These are phyloP conservation scores for Chlorella sp. DNA, from an alignment of 139 green algal species.

Conservation along the genomic window DNA sequence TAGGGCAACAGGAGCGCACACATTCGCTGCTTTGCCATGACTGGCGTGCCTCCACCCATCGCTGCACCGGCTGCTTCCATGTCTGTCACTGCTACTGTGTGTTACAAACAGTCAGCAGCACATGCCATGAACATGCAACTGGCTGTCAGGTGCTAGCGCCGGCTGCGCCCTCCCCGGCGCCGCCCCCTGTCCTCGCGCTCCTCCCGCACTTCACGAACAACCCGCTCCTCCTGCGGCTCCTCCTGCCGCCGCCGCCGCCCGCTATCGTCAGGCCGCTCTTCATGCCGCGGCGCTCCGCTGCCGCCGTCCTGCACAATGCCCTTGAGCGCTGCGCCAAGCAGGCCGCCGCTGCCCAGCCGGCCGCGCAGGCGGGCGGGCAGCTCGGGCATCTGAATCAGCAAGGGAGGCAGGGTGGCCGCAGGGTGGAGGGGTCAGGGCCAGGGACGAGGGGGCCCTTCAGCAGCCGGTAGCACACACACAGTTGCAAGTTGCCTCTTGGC, in stretches of 20 bases:
- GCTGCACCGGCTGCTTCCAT: too few relatives aligned
- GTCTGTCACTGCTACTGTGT: too few relatives aligned
- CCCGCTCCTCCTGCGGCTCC: background rate
- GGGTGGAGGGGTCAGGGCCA: too few relatives aligned
- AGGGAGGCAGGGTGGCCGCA: too few relatives aligned
- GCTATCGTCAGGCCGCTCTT: background rate
- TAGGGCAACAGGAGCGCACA: too few relatives aligned
- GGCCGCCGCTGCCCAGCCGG: slow-evolving; percentile 11
- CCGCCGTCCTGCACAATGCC: background rate
- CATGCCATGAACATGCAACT: too few relatives aligned
- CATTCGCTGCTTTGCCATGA: too few relatives aligned
- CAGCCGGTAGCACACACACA: too few relatives aligned
- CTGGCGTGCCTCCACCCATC: too few relatives aligned
- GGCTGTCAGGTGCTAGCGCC: background rate
- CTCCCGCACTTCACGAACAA: background rate
- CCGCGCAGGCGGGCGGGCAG: slow-evolving; percentile 21
- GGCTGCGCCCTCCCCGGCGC: background rate
- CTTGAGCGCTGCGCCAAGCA: slow-evolving; percentile 22
- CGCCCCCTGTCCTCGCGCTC: slow-evolving; percentile 8
- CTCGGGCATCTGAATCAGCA: background rate
- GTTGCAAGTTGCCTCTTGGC: too few relatives aligned
- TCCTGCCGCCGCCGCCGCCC: background rate
- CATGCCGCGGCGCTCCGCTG: background rate
- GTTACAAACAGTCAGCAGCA: too few relatives aligned
- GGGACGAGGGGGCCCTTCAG: too few relatives aligned